A percentile compares a stretch with the other conserved stretches of the same genome.
phyloP scores from a whole-genome alignment of 139 green algal genomes.

The Edaphochlamys debaryana region DNA sequence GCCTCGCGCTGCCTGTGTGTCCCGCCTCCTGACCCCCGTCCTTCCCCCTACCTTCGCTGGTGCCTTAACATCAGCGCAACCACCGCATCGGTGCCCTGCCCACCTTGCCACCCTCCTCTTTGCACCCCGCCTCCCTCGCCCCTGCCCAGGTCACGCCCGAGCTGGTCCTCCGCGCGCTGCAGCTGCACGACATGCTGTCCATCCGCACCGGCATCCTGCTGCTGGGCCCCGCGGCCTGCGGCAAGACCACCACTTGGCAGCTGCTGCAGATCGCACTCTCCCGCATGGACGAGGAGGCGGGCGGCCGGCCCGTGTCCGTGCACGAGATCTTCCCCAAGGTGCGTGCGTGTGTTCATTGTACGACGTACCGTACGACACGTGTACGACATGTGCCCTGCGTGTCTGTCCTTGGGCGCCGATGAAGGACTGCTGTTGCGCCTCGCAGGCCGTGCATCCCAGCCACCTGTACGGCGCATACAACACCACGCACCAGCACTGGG shows the following conservation, averaged over 20 bases:
- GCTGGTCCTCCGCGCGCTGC: slow-evolving; percentile 34
- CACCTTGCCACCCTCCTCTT: too few species aligned
- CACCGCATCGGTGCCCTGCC: too few species aligned
- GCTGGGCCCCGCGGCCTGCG: slow-evolving; percentile 65
- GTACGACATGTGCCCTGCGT: not conserved
- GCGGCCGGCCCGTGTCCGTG: slow-evolving; percentile 13
- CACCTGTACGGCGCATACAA: slow-evolving; percentile 81
- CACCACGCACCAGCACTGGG: slow-evolving; percentile 71
- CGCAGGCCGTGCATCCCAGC: slow-evolving; percentile 58
- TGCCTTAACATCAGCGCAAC: too few species aligned
- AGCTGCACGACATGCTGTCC: slow-evolving; percentile 52
- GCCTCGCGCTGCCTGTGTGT: too few species aligned
- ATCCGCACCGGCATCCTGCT: slow-evolving; percentile 72
- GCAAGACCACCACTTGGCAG: slow-evolving; percentile 57
- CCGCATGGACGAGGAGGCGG: slow-evolving; percentile 43
- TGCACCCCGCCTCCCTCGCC: too few species aligned
- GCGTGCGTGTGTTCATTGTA: not conserved
- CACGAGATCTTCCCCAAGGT: slow-evolving; percentile 49
- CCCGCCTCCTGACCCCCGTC: too few species aligned
- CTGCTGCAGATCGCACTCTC: slow-evolving; percentile 59
- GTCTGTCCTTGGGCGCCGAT: not conserved
- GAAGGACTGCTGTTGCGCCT: too few species aligned
- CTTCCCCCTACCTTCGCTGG: too few species aligned
- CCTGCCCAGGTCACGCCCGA: slow-evolving; percentile 38
- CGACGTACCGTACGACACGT: too few species aligned